A percentile compares a stretch with the other conserved stretches of the same genome.
These are phyloP conservation scores for Lepiota brunneoincarnata DNA, from an alignment of 768 basidiomycete genomes.

Conservation along the genomic window DNA sequence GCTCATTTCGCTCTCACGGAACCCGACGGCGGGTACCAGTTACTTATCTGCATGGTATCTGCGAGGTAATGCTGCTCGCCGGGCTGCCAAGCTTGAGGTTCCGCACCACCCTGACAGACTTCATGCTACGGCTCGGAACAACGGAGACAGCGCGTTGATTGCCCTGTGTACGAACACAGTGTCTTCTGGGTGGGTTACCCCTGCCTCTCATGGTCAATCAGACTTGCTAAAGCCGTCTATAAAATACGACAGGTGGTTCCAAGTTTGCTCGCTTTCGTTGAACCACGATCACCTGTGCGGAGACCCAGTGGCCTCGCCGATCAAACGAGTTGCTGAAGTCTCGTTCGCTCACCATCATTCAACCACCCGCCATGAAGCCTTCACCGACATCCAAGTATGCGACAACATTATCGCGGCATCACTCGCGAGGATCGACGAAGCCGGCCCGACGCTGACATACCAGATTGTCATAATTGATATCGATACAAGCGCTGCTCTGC, in stretches of 20 bases:
- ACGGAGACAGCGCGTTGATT: not conserved
- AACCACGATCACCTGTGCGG: not conserved
- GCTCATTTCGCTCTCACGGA: slow-evolving; percentile 39
- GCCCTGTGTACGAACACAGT: not conserved
- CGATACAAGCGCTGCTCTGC: not conserved
- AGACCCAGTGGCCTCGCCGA: not conserved
- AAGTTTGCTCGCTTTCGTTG: not conserved
- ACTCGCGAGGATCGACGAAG: slow-evolving; percentile 2
- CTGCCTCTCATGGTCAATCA: too few species aligned
- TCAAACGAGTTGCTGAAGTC: not conserved
- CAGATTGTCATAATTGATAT: slow-evolving; percentile 9
- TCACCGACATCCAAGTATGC: slow-evolving; percentile 12
- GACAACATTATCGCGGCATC: slow-evolving; percentile 8
- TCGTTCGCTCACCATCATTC: not conserved
- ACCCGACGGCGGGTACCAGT: not conserved
- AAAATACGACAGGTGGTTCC: not conserved
- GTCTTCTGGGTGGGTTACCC: not conserved
- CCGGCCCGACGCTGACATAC: slow-evolving; percentile 4
- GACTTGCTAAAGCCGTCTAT: not conserved
- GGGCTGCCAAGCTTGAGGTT: slow-evolving; percentile 8
- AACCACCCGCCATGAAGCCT: not conserved
- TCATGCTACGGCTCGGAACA: slow-evolving; percentile 1
- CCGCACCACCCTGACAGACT: slow-evolving; percentile 6
- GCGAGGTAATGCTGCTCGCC: not conserved
- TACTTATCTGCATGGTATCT: slow-evolving; percentile 11